These are phyloP conservation scores for Globisporangium alternatum DNA, from an alignment of 352 stramenopile genomes.

Conservation along the genomic window DNA sequence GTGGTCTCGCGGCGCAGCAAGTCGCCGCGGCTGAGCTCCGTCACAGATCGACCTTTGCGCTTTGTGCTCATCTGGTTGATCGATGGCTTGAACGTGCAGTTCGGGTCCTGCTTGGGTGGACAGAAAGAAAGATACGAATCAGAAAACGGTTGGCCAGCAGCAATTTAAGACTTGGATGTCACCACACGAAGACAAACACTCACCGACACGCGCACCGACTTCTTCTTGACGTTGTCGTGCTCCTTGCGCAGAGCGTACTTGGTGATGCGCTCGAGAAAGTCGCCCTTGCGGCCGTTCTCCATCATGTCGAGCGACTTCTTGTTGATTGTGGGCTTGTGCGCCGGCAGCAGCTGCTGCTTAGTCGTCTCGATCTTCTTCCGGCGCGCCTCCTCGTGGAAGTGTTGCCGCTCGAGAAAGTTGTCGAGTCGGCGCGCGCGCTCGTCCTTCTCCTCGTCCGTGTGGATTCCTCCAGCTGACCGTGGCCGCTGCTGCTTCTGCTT, in stretches of 20 bases:
- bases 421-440: slow-evolving; percentile 56
- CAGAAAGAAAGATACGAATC: background rate
- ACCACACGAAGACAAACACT: slow-evolving; percentile 3
- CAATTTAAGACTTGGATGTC: background rate
- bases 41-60: slow-evolving; percentile 64
- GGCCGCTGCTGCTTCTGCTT: slow-evolving; percentile 31
- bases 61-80: slow-evolving; percentile 74
- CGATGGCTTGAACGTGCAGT: slow-evolving; percentile 83
- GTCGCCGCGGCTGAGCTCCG: slow-evolving; percentile 76
- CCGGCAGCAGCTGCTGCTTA: slow-evolving; percentile 52
- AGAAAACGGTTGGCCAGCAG: background rate
- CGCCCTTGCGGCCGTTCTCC: slow-evolving; percentile 74
- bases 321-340: slow-evolving; percentile 75
- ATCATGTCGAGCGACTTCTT: slow-evolving; percentile 80
- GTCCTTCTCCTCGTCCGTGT: slow-evolving; percentile 41
- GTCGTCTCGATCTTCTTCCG: slow-evolving; percentile 62
- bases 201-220: slow-evolving; percentile 57
- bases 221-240: slow-evolving; percentile 78
- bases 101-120: slow-evolving; percentile 43
- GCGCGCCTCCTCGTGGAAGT: slow-evolving; percentile 66
- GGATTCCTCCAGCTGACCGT: slow-evolving; percentile 45
- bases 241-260: slow-evolving; percentile 77
- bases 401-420: slow-evolving; percentile 71
- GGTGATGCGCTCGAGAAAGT: slow-evolving; percentile 79
- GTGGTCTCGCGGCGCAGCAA: slow-evolving; percentile 72